Base-by-base conservation (phyloP, 1,284 basidiomycete species). In the Leccinum fuscescens region DNA sequence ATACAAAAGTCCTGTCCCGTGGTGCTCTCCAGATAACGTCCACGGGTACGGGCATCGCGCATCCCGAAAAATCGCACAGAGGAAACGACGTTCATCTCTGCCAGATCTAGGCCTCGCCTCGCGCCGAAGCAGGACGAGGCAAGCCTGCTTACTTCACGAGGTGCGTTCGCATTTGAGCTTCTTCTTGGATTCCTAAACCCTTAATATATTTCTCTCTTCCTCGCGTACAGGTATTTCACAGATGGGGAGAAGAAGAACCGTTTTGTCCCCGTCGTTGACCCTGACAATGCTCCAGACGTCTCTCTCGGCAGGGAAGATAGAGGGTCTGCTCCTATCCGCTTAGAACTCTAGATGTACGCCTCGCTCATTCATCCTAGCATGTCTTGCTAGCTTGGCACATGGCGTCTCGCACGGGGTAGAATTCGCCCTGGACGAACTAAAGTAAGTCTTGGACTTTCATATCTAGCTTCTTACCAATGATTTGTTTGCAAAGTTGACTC, bases 21-120 rank as follows among this genome's bases (percentile, higher is more conserved):
- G 96, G 95, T 2, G 91, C 94, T 67, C 71, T 98, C 49, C 95
- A 98, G 76, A 87, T 96, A 78, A 97, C 94, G 0, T 91, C 89
- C 3, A 88, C 94, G 1, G 94, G 95, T 8, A 92, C 89, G 0
- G 93, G 93, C 3, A 94, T 95, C 66, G 82, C 86, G 0, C 93
- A 94, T 76, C 94, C 93, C 63, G 90, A 93, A 71, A 83, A 89
- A 65, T 77, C 82, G 3, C 74, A 89, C 66, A 86, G 88, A 29
- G 58, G 70, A 6, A 74, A 80, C 52, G 79, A 83, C 57, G 88
- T 88, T 1, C 90, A 96, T 74, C 94, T 96, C 78, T 81, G 94
- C 11, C 90, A 94, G 72, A 95, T 96, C 66, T 96, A 94, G 94
- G 85, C 88, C 3, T 51, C 85, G 0, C 93, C 94, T 1, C 73